Conservation (phyloP, 352 stramenopile genomes). For the Globisporangium barbulae region DNA sequence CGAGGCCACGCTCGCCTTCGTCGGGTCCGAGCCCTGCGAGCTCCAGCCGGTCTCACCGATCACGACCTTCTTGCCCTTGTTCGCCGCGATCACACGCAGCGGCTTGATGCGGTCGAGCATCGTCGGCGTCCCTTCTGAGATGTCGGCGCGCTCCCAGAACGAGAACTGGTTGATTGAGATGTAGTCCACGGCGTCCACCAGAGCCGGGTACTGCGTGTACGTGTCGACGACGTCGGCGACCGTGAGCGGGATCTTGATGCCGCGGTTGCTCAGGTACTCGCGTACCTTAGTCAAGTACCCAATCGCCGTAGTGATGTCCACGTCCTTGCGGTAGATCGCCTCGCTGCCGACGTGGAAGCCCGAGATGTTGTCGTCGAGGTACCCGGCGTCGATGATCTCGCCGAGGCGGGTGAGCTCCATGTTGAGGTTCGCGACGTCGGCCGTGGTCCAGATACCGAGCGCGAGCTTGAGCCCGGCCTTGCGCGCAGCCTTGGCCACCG, state of each 20-base stretch:
- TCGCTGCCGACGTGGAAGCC: conserved; percentile 63
- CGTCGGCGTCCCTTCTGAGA: conserved; percentile 40
- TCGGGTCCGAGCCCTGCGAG: conserved; percentile 30
- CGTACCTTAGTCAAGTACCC: conserved; percentile 63
- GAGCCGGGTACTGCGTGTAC: conserved; percentile 54
- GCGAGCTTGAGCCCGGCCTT: conserved; percentile 45
- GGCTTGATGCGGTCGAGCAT: conserved; percentile 57
- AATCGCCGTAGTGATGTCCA: conserved; percentile 42
- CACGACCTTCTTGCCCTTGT: conserved; percentile 56
- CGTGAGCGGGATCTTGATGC: conserved; percentile 50
- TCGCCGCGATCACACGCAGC: conserved; percentile 35
- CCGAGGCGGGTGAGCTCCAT: conserved; percentile 43
- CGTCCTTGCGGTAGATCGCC: conserved; percentile 64
- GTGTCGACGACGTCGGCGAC: conserved; percentile 72
- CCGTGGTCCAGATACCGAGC: conserved; percentile 63
- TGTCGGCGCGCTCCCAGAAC: conserved; percentile 57
- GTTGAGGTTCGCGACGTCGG: conserved; percentile 32
- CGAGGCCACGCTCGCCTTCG: conserved; percentile 31
- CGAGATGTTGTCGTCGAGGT: conserved; percentile 49
- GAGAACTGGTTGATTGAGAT: conserved; percentile 80
- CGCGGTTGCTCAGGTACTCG: conserved; percentile 32
- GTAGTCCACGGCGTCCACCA: conserved; percentile 64
- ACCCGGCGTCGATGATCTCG: conserved; percentile 31
- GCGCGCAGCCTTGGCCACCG: conserved; percentile 47
- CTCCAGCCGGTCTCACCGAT: conserved; percentile 74